A percentile compares a stretch with the other conserved stretches of the same genome.
These are phyloP conservation scores for Solanum commersonii DNA, from an alignment of 257 asterid species.

Conservation along the genomic window DNA sequence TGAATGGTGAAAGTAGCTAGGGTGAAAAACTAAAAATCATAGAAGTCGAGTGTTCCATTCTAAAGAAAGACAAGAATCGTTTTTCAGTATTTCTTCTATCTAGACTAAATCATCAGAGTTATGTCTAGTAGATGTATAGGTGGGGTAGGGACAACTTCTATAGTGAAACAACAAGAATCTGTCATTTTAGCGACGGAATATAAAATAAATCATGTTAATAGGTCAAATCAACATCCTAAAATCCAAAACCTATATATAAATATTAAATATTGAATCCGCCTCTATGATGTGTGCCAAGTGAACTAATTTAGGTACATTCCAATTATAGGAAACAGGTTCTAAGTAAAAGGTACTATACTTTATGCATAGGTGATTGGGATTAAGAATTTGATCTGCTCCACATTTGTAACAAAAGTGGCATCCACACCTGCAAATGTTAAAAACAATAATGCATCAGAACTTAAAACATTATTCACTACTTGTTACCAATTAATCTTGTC, in stretches of 20 bases:
- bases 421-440: not conserved
- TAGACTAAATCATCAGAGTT: not conserved
- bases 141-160: not conserved
- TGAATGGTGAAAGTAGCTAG: not conserved
- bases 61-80: no score
- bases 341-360: not conserved
- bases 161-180: not conserved
- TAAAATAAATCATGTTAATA: not conserved
- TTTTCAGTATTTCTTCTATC: not conserved
- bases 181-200: not conserved
- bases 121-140: not conserved
- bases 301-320: not conserved
- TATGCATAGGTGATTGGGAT: not conserved
- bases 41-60: no score
- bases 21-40: not conserved
- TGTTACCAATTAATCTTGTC: not conserved
- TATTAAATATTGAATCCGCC: not conserved
- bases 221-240: not conserved
- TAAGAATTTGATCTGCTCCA: not conserved
- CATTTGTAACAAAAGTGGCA: not conserved
- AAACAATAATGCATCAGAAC: not conserved
- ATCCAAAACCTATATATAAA: not conserved
- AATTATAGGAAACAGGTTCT: not conserved
- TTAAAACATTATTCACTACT: not conserved
- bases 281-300: not conserved